Evolutionary conservation across 441 rosid species (phyloP).

Genomic region (Pelargonium australe): DNA sequence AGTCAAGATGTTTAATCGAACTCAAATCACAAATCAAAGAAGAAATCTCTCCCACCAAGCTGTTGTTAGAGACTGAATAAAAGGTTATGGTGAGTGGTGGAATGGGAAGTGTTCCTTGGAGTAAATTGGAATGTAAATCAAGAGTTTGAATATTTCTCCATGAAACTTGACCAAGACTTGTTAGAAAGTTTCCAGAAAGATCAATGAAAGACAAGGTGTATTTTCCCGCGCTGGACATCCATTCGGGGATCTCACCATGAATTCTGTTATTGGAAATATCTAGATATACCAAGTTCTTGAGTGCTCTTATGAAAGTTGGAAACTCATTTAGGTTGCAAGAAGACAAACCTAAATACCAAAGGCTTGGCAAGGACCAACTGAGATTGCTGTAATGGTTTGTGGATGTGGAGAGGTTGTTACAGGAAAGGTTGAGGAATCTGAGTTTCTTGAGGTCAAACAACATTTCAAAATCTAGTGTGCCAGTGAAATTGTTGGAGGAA

Average conservation of each 20-base stretch:
- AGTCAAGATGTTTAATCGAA: background rate
- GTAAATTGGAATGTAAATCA: background rate
- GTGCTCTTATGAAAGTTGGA: conserved; percentile 20
- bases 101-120: background rate
- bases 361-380: conserved; percentile 1
- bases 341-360: conserved; percentile 16
- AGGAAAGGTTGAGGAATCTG: conserved; percentile 14
- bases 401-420: conserved; percentile 13
- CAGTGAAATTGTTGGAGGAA: conserved; percentile 23
- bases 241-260: background rate
- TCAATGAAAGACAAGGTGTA: background rate
- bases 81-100: background rate
- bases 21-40: background rate
- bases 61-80: background rate
- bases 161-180: background rate
- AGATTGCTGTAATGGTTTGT: background rate
- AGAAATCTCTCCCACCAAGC: background rate
- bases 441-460: background rate
- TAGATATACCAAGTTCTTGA: conserved; percentile 10
- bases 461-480: background rate
- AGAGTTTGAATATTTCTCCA: background rate
- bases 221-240: background rate
- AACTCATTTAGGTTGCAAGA: conserved; percentile 25
- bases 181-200: background rate
- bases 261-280: conserved; percentile 17